A percentile compares a stretch with the other conserved stretches of the same genome.
These are phyloP conservation scores for Diaporthe citri DNA, from an alignment of 2,329 filamentous ascomycete genomes.

Conservation along the genomic window DNA sequence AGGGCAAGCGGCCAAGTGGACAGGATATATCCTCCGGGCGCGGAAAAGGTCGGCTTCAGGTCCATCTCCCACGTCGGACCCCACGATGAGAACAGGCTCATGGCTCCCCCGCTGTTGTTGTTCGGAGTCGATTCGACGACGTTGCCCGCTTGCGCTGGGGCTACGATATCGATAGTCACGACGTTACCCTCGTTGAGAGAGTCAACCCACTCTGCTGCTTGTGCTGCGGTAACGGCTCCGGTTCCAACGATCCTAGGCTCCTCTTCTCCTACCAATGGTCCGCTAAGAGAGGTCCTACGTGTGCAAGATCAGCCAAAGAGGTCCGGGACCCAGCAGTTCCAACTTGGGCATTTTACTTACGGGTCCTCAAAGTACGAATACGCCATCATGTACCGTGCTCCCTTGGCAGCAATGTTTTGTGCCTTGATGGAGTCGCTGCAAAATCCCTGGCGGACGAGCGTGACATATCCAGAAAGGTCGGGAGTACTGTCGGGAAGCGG, in stretches of 20 bases:
- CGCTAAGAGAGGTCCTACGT: not conserved
- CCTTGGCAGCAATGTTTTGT: slow-evolving; percentile 2
- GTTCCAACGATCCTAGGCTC: slow-evolving; percentile 15
- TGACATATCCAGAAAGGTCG: slow-evolving; percentile 18
- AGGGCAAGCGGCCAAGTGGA: slow-evolving; percentile 3
- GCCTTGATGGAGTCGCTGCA: slow-evolving; percentile 8
- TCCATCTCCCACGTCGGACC: not conserved
- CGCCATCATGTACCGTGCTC: slow-evolving; percentile 19
- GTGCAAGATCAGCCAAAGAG: not conserved
- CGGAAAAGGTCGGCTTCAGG: slow-evolving; percentile 4
- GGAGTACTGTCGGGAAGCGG: slow-evolving; percentile 5
- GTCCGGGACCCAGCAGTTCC: slow-evolving; percentile 1
- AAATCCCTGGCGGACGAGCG: slow-evolving; percentile 17
- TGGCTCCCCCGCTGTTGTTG: slow-evolving; percentile 1
- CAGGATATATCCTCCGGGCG: not conserved
- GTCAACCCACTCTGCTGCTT: slow-evolving; percentile 18
- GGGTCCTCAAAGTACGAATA: slow-evolving; percentile 15
- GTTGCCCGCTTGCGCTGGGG: not conserved
- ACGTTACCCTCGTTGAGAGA: slow-evolving; percentile 2
- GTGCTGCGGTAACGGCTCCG: not conserved
- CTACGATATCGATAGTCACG: not conserved
- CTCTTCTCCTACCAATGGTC: slow-evolving; percentile 3
- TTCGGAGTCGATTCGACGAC: slow-evolving; percentile 1
- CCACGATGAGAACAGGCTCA: slow-evolving; percentile 8
- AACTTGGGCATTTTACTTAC: not conserved